These are phyloP conservation scores for Corrigiola litoralis DNA, from an alignment of 179 eudicot genomes.

Conservation along the genomic window DNA sequence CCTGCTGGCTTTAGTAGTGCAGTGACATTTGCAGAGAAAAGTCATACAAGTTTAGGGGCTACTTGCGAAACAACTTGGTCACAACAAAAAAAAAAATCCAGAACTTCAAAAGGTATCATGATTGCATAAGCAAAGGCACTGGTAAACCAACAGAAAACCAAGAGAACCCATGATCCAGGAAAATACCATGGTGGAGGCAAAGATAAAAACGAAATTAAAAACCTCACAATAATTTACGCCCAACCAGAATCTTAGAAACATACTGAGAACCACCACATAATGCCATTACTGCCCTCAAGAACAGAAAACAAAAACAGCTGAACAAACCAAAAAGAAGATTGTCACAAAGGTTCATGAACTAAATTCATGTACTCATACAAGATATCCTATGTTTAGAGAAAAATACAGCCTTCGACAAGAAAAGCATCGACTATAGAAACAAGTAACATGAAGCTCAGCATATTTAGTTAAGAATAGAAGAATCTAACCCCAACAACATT, in stretches of 20 bases:
- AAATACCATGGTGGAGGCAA: too few relatives aligned
- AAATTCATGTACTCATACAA: too few relatives aligned
- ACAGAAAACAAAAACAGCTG: too few relatives aligned
- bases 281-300: too few relatives aligned
- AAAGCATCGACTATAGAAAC: too few relatives aligned
- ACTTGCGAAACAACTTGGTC: constrained; percentile 7
- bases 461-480: too few relatives aligned
- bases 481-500: not conserved
- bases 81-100: constrained; percentile 1
- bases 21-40: constrained; percentile 53
- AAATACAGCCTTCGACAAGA: not conserved
- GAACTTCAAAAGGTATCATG: not conserved
- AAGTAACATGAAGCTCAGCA: not conserved
- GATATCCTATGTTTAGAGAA: not conserved
- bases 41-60: constrained; percentile 39
- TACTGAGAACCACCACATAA: too few relatives aligned
- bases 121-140: not conserved
- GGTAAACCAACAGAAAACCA: not conserved
- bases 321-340: too few relatives aligned
- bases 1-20: constrained; percentile 81
- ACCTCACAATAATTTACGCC: too few relatives aligned
- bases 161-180: not conserved
- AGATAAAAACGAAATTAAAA: too few relatives aligned
- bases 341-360: too few relatives aligned
- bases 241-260: too few relatives aligned